Base-by-base conservation (phyloP, 2,329 filamentous ascomycete genomes). In the Sclerotinia minor region DNA sequence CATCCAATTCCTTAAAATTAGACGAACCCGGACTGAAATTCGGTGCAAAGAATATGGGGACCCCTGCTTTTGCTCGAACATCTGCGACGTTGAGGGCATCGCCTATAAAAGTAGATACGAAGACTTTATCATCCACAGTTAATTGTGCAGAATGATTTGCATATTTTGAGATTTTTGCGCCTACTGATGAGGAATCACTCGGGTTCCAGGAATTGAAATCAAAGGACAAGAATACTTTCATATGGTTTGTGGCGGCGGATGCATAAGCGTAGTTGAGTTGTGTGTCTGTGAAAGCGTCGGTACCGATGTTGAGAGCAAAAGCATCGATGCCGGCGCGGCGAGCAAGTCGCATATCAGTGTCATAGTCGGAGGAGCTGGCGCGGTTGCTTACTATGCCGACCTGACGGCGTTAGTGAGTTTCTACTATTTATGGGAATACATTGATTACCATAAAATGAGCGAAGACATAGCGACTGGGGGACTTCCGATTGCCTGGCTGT, bases 51-150 rank as follows among this genome's bases (percentile, higher is more conserved):
- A 57, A 73, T 41, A 65, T 73, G 68, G 17, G 70, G 59, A 35
- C 68, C 64, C 66, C 64, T 64, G 74, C 73, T 26, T 67, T 67
- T 15, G 69, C 44, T 68, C 79, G 79, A 71, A 84, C 80, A 1
- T 71, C 70, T 15, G 77, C 74, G 54, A 79, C 78, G 52, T 71
- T 73, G 0, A 78, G 69, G 0, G 82, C 83, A 74, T 84, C 82
- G 63, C 84, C 84, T 0, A 82, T 83, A 17, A 81, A 83, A 3
- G 83, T 83, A n/a, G 84, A 76, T 0, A 82, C 79, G 68, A 79
- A 77, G 59, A 73, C 71, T 29, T 80, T 76, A 0, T 65, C 45
- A 60, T 72, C 65, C 65, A 78, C 75, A 45, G 74, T 76, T 44
- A 79, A 75, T 32, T 81, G 77, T 0, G 78, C 77, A 15, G 73